Conservation (phyloP, 169 alveolate species). For the Cryptosporidium meleagridis region DNA sequence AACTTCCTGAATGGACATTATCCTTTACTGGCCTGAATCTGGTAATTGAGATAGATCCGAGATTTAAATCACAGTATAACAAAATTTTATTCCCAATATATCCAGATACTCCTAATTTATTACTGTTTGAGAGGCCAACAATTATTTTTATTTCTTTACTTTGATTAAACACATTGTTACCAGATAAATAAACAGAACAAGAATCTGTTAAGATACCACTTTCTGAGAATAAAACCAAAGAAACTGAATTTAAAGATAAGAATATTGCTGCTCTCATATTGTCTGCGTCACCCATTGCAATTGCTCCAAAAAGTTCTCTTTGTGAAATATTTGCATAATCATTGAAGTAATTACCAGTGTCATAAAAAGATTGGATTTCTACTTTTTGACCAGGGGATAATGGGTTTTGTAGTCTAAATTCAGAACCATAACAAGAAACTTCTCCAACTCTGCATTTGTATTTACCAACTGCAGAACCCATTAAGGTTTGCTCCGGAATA, state of each 20-base stretch:
- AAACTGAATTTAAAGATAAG: slow-evolving; percentile 21
- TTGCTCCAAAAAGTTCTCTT: slow-evolving; percentile 38
- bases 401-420: slow-evolving; percentile 40
- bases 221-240: slow-evolving; percentile 1
- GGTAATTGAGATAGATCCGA: not conserved
- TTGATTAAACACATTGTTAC: not conserved
- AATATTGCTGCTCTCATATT: slow-evolving; percentile 48
- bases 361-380: not conserved
- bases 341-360: not conserved
- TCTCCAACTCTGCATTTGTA: slow-evolving; percentile 58
- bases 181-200: slow-evolving; percentile 44
- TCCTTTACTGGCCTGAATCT: slow-evolving; percentile 13
- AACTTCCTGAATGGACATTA: not conserved
- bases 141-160: not conserved
- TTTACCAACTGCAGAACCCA: slow-evolving; percentile 45
- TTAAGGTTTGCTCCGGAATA: slow-evolving; percentile 6
- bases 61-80: not conserved
- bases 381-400: slow-evolving; percentile 49
- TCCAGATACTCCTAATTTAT: slow-evolving; percentile 59
- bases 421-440: slow-evolving; percentile 32
- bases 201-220: slow-evolving; percentile 15
- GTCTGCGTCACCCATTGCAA: slow-evolving; percentile 29
- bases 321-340: not conserved
- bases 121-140: slow-evolving; percentile 22
- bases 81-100: not conserved